phyloP scores from a whole-genome alignment of 1,284 basidiomycete genomes.

The Polyporus tsugae region DNA sequence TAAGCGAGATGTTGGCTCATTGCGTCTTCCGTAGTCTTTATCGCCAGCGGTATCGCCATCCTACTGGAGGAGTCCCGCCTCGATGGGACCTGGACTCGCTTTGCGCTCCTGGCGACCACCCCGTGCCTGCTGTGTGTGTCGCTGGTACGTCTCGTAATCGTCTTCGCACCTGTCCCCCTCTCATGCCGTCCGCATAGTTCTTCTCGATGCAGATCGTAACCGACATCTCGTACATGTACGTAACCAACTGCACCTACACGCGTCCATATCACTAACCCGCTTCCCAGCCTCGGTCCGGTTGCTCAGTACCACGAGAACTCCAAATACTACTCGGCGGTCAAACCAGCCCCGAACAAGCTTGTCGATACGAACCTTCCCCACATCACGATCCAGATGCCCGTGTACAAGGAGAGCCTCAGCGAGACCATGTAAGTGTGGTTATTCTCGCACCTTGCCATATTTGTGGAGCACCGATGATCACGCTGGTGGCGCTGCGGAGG shows the following conservation, averaged over 20 bases:
- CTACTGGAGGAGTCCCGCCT: constrained; percentile 75
- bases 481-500: background rate
- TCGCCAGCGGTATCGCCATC: constrained; percentile 62
- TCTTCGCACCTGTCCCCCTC: too few species aligned
- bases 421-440: constrained; percentile 67
- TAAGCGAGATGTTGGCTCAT: constrained; percentile 9
- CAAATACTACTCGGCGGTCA: constrained; percentile 72
- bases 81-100: constrained; percentile 69
- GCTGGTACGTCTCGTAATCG: constrained; percentile 60
- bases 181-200: constrained; percentile 50
- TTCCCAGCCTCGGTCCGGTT: constrained; percentile 68
- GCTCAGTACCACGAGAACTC: constrained; percentile 81
- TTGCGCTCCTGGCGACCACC: constrained; percentile 67
- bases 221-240: constrained; percentile 65
- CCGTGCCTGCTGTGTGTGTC: constrained; percentile 81
- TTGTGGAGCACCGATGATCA: background rate
- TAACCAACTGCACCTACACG: constrained; percentile 14
- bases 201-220: constrained; percentile 69
- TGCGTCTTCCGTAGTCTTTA: constrained; percentile 56
- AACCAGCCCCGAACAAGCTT: constrained; percentile 65
- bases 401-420: constrained; percentile 80
- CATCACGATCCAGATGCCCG: constrained; percentile 81
- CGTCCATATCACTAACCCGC: constrained; percentile 21
- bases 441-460: background rate
- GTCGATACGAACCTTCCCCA: constrained; percentile 72